phyloP scores from a whole-genome alignment of 1,139 yeast species.

The Geotrichum aggregatum region DNA sequence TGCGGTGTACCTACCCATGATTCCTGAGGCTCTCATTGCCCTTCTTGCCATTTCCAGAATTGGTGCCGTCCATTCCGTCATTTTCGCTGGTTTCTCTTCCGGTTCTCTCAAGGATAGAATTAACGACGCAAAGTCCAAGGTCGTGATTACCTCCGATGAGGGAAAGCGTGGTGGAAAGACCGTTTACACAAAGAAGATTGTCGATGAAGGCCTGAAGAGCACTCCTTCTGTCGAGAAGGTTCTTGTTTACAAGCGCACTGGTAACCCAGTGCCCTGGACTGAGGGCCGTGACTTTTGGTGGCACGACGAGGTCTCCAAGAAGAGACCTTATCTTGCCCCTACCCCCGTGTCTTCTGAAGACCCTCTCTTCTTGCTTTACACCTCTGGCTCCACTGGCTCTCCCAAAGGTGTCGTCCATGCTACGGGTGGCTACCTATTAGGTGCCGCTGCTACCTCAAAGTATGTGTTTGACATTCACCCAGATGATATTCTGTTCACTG shows the following conservation, averaged over 20 bases:
- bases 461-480: constrained; percentile 90
- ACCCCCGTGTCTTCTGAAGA: constrained; percentile 87
- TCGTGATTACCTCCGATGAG: constrained; percentile 91
- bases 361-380: constrained; percentile 87
- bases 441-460: constrained; percentile 91
- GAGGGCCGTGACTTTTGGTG: constrained; percentile 90
- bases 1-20: constrained; percentile 96
- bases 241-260: constrained; percentile 83
- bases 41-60: constrained; percentile 91
- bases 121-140: constrained; percentile 81
- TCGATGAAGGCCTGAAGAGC: constrained; percentile 81
- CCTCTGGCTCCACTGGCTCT: constrained; percentile 96
- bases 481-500: constrained; percentile 86
- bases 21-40: constrained; percentile 89
- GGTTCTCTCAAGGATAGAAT: constrained; percentile 92
- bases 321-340: constrained; percentile 82
- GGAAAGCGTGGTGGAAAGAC: constrained; percentile 95
- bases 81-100: constrained; percentile 94
- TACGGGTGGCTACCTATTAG: constrained; percentile 89
- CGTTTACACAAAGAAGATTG: constrained; percentile 85
- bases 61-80: constrained; percentile 95
- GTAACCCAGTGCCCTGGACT: constrained; percentile 62
- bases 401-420: constrained; percentile 97
- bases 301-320: constrained; percentile 80
- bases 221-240: constrained; percentile 81